A percentile compares a stretch with the other conserved stretches of the same genome.
Evolutionary conservation across 2,329 filamentous ascomycete genomes (phyloP).

Genomic region (Pseudocercospora pini-densiflorae): DNA sequence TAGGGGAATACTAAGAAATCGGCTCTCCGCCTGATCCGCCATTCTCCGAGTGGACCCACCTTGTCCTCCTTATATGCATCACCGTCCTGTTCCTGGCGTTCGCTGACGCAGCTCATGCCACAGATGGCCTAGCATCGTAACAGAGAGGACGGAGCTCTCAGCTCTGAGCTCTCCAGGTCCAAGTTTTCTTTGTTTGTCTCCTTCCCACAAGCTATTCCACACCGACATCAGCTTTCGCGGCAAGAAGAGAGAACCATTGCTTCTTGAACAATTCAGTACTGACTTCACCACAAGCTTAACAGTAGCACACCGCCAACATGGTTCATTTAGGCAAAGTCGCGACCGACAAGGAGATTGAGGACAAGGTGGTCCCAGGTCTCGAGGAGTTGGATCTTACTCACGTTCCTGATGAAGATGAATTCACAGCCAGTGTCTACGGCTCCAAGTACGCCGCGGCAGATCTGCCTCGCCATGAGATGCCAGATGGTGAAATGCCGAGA

Average conservation of each 20-base stretch:
- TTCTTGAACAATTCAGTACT: neutral
- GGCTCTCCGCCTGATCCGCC: too few relatives aligned
- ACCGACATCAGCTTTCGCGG: neutral
- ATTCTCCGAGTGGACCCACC: too few relatives aligned
- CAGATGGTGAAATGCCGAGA: constrained; percentile 85
- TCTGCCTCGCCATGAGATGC: constrained; percentile 83
- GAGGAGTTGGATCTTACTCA: constrained; percentile 53
- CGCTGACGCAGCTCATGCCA: constrained; percentile 6
- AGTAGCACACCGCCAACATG: constrained; percentile 34
- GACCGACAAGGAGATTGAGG: constrained; percentile 38
- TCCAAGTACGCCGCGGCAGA: constrained; percentile 81
- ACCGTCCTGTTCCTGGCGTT: neutral
- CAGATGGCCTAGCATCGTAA: neutral
- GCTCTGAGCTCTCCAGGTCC: neutral
- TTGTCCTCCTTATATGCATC: too few relatives aligned
- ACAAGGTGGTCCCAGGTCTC: constrained; percentile 50
- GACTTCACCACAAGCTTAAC: neutral
- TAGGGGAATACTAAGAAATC: too few relatives aligned
- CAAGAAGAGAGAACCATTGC: neutral
- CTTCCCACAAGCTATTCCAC: neutral
- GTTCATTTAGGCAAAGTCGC: constrained; percentile 41
- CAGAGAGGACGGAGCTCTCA: neutral
- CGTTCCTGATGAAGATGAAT: constrained; percentile 55
- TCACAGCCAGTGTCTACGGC: constrained; percentile 84
- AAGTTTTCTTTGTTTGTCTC: neutral